Conservation (phyloP, 2,329 filamentous ascomycete genomes). For the Penicillium thymicola region DNA sequence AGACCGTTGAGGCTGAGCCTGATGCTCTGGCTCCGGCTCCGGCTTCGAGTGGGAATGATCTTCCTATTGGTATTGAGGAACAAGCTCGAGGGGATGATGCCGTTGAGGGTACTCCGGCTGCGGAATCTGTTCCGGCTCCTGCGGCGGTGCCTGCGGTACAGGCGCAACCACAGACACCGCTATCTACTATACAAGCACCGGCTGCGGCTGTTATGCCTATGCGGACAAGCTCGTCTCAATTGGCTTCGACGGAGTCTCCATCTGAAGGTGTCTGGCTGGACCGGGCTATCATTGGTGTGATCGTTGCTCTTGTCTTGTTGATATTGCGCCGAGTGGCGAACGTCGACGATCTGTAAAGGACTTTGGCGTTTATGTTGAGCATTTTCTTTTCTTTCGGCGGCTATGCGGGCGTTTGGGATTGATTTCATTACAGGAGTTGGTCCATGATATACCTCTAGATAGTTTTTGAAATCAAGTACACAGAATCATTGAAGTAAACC, state of each 20-base stretch:
- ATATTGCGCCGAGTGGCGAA: slow-evolving; percentile 52
- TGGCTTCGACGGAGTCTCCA: background rate
- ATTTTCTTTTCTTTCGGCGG: background rate
- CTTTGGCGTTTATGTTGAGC: background rate
- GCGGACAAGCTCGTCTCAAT: background rate
- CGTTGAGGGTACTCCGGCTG: background rate
- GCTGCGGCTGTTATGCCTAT: background rate
- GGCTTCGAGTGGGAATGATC: background rate
- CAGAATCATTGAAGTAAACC: background rate
- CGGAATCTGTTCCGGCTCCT: background rate
- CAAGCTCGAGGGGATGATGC: background rate
- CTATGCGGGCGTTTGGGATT: slow-evolving; percentile 1
- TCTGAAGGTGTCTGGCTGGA: slow-evolving; percentile 71
- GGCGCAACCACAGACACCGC: background rate
- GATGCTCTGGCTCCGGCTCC: background rate
- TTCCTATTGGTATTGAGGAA: background rate
- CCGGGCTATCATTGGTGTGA: slow-evolving; percentile 70
- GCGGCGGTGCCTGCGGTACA: background rate
- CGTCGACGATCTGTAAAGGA: slow-evolving; percentile 22
- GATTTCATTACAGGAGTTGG: slow-evolving; percentile 1
- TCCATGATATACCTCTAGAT: slow-evolving; percentile 2
- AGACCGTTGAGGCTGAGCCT: background rate
- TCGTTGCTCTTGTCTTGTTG: slow-evolving; percentile 68
- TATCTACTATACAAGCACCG: background rate
- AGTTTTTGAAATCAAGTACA: background rate